phyloP scores from a whole-genome alignment of 371 early-diverging fungal species.

The Mucor sp. region DNA sequence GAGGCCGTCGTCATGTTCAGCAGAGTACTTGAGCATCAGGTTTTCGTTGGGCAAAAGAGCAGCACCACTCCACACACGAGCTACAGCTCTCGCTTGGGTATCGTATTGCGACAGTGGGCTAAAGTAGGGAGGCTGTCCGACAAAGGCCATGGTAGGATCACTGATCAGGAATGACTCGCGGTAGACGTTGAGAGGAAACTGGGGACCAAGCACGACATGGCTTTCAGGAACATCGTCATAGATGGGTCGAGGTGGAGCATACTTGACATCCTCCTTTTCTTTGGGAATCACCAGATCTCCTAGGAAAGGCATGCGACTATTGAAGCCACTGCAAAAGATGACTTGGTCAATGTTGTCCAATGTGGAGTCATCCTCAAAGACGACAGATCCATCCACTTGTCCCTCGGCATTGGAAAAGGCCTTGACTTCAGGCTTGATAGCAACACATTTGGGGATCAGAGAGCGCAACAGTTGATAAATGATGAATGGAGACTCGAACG shows the following conservation, averaged over 20 bases:
- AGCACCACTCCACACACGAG: conserved; percentile 40
- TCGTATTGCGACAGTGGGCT: conserved; percentile 26
- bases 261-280: conserved; percentile 7
- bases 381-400: conserved; percentile 28
- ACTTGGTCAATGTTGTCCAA: conserved; percentile 58
- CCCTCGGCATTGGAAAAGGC: conserved; percentile 31
- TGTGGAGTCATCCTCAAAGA: conserved; percentile 61
- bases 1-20: conserved; percentile 13
- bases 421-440: conserved; percentile 21
- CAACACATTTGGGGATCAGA: conserved; percentile 19
- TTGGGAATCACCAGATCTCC: conserved; percentile 27
- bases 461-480: conserved; percentile 28
- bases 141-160: conserved; percentile 44
- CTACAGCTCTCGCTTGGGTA: conserved; percentile 38
- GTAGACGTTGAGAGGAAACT: conserved; percentile 27
- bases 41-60: conserved; percentile 26
- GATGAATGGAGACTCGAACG: conserved; percentile 9
- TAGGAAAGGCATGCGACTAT: conserved; percentile 52
- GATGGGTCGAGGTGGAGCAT: not conserved
- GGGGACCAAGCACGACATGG: conserved; percentile 9
- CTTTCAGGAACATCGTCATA: conserved; percentile 15
- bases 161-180: conserved; percentile 35
- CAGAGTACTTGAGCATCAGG: conserved; percentile 23
- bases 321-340: conserved; percentile 70
- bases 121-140: conserved; percentile 27